Evolutionary conservation across 2,329 filamentous ascomycete species (phyloP), one percentile per base, ranked within the genome.

Genomic region (Aspergillus sp.): DNA sequence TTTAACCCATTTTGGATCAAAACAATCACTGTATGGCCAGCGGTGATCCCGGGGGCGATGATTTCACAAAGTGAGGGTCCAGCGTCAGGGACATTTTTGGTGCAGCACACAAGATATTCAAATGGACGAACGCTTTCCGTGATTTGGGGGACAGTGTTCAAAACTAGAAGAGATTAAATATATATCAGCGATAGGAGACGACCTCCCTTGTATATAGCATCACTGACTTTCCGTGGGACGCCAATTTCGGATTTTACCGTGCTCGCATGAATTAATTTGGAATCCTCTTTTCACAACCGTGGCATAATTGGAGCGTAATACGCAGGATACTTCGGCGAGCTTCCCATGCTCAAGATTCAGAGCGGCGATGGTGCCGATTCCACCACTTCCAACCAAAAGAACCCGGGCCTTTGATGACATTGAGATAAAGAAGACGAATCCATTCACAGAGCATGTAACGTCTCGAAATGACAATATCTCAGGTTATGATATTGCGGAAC

Each of bases 1-100:
- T 82, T 80, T 11, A 83, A 61, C 0, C 81, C 81, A 53, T 84
- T 84, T 49, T 83, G 81, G 6, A 79, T 62, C 5, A 83, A 69
- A 1, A 82, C 66, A 34, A 83, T 75, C 27, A 68, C 68, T 0
- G 78, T 80, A 28, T 72, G 61, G 2, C 67, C 68, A 0, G 70
- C 67, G 0, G 74, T 77, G 1, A 83, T 64, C 3, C 77, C 77
- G 0, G 77, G 74, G 0, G 58, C 54, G 33, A 82, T 72, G 33
- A 81, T 54, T 1, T 77, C 71, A 49, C 67, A 54, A 0, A 77
- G 60, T 0, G 64, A 67, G 0, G 80, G 78, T 1, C 66, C 61
- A 6, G 76, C 56, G 41, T 82, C 79, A 5, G 78, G 70, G 30
- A 78, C 61, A 50, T 80, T 82, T 55, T 84, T 84, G 7, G 78